These are phyloP conservation scores for Venturia pyrina DNA, from an alignment of 2,329 filamentous ascomycete species.

Conservation along the genomic window DNA sequence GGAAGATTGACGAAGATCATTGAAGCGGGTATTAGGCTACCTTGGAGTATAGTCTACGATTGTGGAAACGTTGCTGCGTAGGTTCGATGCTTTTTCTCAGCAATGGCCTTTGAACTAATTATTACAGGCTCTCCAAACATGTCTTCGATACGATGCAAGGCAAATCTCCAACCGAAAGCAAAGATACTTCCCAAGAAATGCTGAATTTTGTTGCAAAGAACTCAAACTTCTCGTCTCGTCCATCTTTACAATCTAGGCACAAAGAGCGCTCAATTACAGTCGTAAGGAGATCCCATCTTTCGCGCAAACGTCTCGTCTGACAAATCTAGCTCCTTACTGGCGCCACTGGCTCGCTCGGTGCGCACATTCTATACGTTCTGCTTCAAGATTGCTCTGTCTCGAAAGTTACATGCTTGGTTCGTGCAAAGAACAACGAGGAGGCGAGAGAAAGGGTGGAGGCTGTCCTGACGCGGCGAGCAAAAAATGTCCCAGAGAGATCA, in stretches of 20 bases:
- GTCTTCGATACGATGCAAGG: background rate
- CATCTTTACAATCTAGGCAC: background rate
- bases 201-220: background rate
- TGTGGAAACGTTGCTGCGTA: slow-evolving; percentile 3
- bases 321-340: slow-evolving; percentile 37
- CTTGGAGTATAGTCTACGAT: slow-evolving; percentile 1
- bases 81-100: background rate
- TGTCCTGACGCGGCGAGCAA: background rate
- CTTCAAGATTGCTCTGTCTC: slow-evolving; percentile 20
- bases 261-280: background rate
- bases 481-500: too few relatives aligned
- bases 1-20: background rate
- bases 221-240: background rate
- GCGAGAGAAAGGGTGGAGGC: background rate
- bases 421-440: slow-evolving; percentile 24
- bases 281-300: background rate
- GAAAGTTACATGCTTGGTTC: slow-evolving; percentile 43
- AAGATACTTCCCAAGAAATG: background rate
- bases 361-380: slow-evolving; percentile 41
- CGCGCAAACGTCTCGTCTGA: background rate
- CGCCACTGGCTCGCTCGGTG: slow-evolving; percentile 54
- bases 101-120: background rate
- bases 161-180: background rate
- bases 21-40: background rate
- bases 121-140: background rate